Evolutionary conservation across 2,329 filamentous ascomycete species (phyloP).

Genomic region (Pseudogymnoascus pannorum): DNA sequence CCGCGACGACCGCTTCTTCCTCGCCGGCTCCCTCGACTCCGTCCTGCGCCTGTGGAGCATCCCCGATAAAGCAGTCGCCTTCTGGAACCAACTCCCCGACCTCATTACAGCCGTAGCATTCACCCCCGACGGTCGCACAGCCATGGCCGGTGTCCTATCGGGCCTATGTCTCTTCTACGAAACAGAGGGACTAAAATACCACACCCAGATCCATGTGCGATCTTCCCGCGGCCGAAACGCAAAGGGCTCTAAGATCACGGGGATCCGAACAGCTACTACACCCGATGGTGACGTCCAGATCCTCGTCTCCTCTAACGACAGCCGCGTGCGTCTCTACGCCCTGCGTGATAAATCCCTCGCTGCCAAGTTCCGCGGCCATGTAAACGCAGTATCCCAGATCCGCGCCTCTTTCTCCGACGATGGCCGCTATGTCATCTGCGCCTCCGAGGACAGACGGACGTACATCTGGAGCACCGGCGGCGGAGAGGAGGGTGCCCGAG

Average conservation of each 20-base stretch:
- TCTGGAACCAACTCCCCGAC: constrained; percentile 66
- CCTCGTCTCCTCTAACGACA: constrained; percentile 91
- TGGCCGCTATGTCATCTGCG: constrained; percentile 77
- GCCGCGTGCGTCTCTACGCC: constrained; percentile 82
- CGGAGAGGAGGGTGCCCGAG: constrained; percentile 44
- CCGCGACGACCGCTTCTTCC: constrained; percentile 89
- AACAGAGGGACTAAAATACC: constrained; percentile 78
- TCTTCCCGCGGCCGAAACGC: constrained; percentile 88
- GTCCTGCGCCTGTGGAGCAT: constrained; percentile 93
- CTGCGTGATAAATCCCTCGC: constrained; percentile 78
- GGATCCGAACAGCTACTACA: constrained; percentile 67
- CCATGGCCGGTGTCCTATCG: constrained; percentile 80
- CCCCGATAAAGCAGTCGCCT: constrained; percentile 89
- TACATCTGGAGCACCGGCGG: constrained; percentile 78
- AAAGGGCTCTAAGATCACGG: constrained; percentile 95
- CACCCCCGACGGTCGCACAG: constrained; percentile 81
- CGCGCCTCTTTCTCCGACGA: constrained; percentile 84
- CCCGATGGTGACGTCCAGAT: constrained; percentile 67
- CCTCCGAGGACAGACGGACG: constrained; percentile 82
- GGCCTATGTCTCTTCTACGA: constrained; percentile 87
- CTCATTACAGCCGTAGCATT: constrained; percentile 94
- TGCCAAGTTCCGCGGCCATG: constrained; percentile 84
- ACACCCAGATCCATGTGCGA: constrained; percentile 85
- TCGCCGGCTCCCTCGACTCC: constrained; percentile 85
- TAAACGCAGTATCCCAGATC: constrained; percentile 86